Evolutionary conservation across 208 protist genomes (phyloP).

Genomic region (Angomonas deanei): DNA sequence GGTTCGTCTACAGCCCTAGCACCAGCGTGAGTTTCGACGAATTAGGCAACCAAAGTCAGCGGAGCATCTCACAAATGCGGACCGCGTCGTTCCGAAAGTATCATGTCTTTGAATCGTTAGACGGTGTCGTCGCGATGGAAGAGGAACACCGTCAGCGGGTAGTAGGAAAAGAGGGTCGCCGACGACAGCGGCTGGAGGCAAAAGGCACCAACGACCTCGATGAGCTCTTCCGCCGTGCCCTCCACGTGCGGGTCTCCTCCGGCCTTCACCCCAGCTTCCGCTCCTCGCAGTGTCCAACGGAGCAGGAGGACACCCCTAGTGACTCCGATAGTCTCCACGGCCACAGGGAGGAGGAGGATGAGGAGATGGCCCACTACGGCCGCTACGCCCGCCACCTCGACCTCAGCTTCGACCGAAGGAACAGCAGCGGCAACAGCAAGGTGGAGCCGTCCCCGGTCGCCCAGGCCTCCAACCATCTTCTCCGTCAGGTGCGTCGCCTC

Average conservation of each 20-base stretch:
- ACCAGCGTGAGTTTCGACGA: background rate
- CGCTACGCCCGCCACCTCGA: background rate
- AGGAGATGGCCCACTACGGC: background rate
- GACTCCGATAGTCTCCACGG: background rate
- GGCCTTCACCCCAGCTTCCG: background rate
- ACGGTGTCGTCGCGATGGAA: background rate
- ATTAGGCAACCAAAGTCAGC: background rate
- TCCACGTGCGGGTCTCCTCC: background rate
- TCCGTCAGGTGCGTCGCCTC: background rate
- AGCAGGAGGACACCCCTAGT: background rate
- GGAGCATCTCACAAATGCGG: no score
- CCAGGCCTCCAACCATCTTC: background rate
- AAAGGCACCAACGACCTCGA: constrained; percentile 31
- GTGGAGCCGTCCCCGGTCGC: no score
- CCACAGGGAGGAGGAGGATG: background rate
- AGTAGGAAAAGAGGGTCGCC: constrained; percentile 27
- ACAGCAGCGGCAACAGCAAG: no score
- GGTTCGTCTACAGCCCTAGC: background rate
- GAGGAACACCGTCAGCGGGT: background rate
- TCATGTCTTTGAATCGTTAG: background rate
- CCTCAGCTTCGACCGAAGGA: no score
- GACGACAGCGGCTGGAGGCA: constrained; percentile 32
- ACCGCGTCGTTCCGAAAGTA: background rate
- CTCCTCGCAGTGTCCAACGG: background rate
- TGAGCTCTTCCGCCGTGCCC: background rate